Conservation (phyloP, 768 basidiomycete species). For the Dacryopinax spathularia region DNA sequence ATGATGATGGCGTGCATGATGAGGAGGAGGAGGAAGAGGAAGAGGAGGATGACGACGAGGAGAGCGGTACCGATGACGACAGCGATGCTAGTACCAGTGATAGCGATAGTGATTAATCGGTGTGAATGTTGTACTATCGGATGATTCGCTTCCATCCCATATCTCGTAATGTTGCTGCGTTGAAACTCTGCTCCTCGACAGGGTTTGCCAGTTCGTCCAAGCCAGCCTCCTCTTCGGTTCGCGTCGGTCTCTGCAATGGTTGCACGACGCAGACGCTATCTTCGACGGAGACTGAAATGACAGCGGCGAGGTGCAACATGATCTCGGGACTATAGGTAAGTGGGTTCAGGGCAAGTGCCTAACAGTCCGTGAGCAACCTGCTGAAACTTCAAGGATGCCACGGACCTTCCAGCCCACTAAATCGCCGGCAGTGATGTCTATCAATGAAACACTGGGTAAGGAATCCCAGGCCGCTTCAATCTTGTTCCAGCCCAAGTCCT, state of each 20-base stretch:
- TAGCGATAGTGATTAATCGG: constrained; percentile 35
- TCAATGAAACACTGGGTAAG: constrained; percentile 13
- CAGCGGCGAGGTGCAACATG: constrained; percentile 34
- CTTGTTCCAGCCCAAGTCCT: constrained; percentile 16
- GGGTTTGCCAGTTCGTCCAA: background rate
- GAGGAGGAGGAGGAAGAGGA: constrained; percentile 40
- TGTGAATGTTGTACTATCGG: background rate
- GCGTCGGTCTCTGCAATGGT: background rate
- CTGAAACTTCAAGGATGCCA: background rate
- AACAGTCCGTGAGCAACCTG: background rate
- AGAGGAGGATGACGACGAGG: constrained; percentile 37
- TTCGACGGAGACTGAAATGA: constrained; percentile 17
- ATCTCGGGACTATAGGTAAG: constrained; percentile 46
- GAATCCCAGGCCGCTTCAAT: constrained; percentile 21
- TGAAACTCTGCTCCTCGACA: background rate
- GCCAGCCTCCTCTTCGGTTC: background rate
- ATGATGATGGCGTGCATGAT: no score
- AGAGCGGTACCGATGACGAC: constrained; percentile 31
- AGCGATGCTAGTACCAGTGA: constrained; percentile 27
- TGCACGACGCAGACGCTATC: background rate
- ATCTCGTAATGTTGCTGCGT: background rate
- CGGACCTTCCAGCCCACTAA: constrained; percentile 36
- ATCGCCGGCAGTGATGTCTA: constrained; percentile 14
- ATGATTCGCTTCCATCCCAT: background rate
- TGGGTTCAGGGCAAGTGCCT: constrained; percentile 49